Base-by-base conservation (phyloP, 352 stramenopile genomes). In the Phytopythium aichiense region DNA sequence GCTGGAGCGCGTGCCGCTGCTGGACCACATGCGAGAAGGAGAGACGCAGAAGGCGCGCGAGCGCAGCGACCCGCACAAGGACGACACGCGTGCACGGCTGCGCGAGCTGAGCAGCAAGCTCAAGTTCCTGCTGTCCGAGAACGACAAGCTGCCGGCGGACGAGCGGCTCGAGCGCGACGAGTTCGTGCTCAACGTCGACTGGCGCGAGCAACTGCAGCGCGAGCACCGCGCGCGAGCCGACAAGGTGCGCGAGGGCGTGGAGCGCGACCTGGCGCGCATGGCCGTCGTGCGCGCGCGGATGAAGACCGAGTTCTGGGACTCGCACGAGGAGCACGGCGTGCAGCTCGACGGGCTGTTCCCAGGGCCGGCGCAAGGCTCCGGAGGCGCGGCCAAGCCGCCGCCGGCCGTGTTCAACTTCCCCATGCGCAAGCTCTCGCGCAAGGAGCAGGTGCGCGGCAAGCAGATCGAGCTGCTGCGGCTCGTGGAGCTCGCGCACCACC, bases 231-330 rank as follows among this genome's bases (percentile, higher is more conserved):
- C 72, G 12, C 69, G 74, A 2, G 83, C 87, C 7, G 66, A 90
- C n/a, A 69, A 71, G 12, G 77, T 95, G 4, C 78, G 80, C 5
- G 72, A 87, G 22, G 71, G 77, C 18, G 92, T 97, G 35, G 61
- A 76, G 43, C 75, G 68, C 4, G 85, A 97, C 35, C 67, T 96
- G 23, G 75, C 81, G 5, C 79, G 86, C 25, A 89, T 91, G 69
- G 80, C 76, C 28, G 79, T 97, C 50, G 73, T 97, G 3, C 80
- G 83, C 5, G 77, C 91, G 50, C 79, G 90, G 33, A 97, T 98
- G 81, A 91, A 89, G 71, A 61, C 58, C n/a, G 90, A 97, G 66
- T 97, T 94, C 63, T 98, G 91, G 91, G 91, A 97, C 65, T 71
- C 73, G 15, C 81, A 91, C 31, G 84, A 87, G 22, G 73, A 87